phyloP scores from a whole-genome alignment of 2,329 filamentous ascomycete genomes.

The Colletotrichum viniferum region DNA sequence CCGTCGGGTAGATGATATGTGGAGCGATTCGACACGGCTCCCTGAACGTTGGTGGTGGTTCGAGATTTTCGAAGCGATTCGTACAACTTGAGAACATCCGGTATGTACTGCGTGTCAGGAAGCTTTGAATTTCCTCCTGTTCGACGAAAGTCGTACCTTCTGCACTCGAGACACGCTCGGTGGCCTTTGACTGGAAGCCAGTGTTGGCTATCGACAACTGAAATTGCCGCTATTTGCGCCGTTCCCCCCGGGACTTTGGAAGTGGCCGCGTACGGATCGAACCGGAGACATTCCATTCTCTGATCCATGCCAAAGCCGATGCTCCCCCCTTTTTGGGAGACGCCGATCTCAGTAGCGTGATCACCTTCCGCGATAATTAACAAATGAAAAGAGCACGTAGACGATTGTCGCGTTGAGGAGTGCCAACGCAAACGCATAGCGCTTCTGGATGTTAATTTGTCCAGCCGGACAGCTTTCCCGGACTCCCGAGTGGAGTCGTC shows the following conservation, averaged over 20 bases:
- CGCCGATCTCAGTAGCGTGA: not conserved
- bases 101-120: too few relatives aligned
- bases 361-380: not conserved
- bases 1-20: not conserved
- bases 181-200: not conserved
- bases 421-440: not conserved
- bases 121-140: not conserved
- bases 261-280: not conserved
- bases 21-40: not conserved
- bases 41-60: not conserved
- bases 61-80: not conserved
- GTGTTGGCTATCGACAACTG: not conserved
- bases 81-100: not conserved
- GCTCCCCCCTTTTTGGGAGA: not conserved
- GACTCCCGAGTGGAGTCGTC: not conserved
- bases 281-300: not conserved
- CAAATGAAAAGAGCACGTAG: not conserved
- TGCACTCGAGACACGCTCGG: not conserved
- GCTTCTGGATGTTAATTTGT: not conserved
- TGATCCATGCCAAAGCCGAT: not conserved
- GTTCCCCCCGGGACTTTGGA: not conserved
- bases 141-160: not conserved
- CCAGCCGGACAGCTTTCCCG: not conserved
- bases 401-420: not conserved
- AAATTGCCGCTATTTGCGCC: not conserved